Conservation (phyloP, 2,329 filamentous ascomycete species). For the Arthroderma sp. region DNA sequence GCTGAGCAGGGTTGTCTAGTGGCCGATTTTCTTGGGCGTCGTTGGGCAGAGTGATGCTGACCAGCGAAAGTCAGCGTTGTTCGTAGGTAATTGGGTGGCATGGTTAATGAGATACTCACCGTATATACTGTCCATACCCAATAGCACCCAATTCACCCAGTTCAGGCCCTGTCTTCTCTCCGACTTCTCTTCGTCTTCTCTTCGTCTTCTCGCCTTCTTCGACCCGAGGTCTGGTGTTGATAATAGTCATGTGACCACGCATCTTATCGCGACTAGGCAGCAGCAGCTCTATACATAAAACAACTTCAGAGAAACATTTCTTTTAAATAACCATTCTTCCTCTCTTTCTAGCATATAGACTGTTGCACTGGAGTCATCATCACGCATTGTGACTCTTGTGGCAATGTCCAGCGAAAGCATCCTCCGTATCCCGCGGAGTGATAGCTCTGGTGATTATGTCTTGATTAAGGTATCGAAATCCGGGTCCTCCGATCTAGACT, state of each 20-base stretch:
- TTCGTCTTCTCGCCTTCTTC: not conserved
- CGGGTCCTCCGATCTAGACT: slow-evolving; percentile 35
- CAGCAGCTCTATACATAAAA: not conserved
- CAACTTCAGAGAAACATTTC: not conserved
- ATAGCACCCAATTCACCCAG: not conserved
- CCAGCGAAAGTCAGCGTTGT: not conserved
- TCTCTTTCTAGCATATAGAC: not conserved
- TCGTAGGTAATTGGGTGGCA: not conserved
- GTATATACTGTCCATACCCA: not conserved
- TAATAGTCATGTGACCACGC: not conserved
- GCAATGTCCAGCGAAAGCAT: slow-evolving; percentile 25
- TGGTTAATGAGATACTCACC: not conserved
- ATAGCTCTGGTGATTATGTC: slow-evolving; percentile 30
- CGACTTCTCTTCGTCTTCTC: not conserved
- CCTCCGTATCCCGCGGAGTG: slow-evolving; percentile 40
- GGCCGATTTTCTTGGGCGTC: not conserved
- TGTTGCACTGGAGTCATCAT: not conserved
- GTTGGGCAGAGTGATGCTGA: not conserved
- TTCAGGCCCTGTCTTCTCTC: not conserved
- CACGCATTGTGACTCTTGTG: not conserved
- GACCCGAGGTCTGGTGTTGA: not conserved
- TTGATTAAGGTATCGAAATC: slow-evolving; percentile 39
- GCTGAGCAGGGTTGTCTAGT: not conserved
- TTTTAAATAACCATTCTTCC: not conserved
- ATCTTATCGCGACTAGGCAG: not conserved